A percentile compares a stretch with the other conserved stretches of the same genome.
These are phyloP conservation scores for Phascolomyces articulosus DNA, from an alignment of 371 early-diverging fungal genomes.

Conservation along the genomic window DNA sequence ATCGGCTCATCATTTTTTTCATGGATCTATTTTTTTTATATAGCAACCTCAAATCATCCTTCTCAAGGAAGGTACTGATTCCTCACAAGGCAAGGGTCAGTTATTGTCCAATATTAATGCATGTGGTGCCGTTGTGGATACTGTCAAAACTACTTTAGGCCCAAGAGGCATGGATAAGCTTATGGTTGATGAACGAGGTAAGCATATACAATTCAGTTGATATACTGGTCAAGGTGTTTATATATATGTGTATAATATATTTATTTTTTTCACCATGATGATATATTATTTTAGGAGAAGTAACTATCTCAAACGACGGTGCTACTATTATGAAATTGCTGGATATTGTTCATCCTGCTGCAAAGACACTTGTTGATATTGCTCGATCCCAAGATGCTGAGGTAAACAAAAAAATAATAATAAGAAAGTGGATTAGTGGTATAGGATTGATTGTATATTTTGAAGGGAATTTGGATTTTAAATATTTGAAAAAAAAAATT, in stretches of 20 bases:
- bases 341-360: constrained; percentile 99
- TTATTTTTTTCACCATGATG: not conserved
- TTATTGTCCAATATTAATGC: constrained; percentile 98
- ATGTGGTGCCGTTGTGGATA: constrained; percentile 94
- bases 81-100: constrained; percentile 98
- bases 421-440: not conserved
- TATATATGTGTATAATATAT: not conserved
- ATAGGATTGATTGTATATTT: not conserved
- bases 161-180: constrained; percentile 99
- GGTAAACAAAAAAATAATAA: constrained; percentile 51
- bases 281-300: constrained; percentile 59
- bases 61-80: constrained; percentile 99
- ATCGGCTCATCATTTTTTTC: constrained; percentile 2
- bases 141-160: constrained; percentile 97
- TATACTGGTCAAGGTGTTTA: no score
- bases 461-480: not conserved
- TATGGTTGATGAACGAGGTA: constrained; percentile 94
- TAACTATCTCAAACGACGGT: constrained; percentile 99
- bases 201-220: not conserved
- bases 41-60: constrained; percentile 98
- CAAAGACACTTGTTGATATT: constrained; percentile 97
- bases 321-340: constrained; percentile 99
- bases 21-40: not conserved
- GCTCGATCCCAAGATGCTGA: constrained; percentile 99
- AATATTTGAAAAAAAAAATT: not conserved